These are phyloP conservation scores for Lunasporangiospora selenospora DNA, from an alignment of 192 early-diverging fungal species.

Conservation along the genomic window DNA sequence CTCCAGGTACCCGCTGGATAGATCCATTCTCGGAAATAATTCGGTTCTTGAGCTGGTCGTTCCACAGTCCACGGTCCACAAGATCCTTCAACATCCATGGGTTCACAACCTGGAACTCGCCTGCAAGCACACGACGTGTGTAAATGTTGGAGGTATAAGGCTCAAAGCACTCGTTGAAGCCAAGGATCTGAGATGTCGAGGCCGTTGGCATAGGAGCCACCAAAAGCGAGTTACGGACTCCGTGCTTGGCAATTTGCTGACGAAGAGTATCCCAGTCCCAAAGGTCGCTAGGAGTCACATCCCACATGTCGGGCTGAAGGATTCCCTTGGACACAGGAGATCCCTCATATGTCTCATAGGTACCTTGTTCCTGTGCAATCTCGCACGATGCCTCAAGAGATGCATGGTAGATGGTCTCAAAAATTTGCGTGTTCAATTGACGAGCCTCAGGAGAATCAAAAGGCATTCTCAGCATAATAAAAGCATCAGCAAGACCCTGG, in stretches of 20 bases:
- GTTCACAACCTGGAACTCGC: conserved; percentile 99
- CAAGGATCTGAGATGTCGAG: conserved; percentile 95
- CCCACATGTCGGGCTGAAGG: conserved; percentile 97
- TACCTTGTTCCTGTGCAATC: conserved; percentile 78
- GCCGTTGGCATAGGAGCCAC: conserved; percentile 99
- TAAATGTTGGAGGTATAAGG: conserved; percentile 95
- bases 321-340: conserved; percentile 89
- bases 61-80: conserved; percentile 92
- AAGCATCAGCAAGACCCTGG: conserved; percentile 97
- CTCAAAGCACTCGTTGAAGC: conserved; percentile 98
- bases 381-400: conserved; percentile 93
- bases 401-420: conserved; percentile 97
- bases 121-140: conserved; percentile 93
- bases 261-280: conserved; percentile 94
- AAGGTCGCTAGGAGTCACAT: conserved; percentile 74
- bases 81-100: conserved; percentile 95
- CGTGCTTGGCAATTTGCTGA: conserved; percentile 76
- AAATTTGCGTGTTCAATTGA: conserved; percentile 86
- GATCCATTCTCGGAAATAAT: conserved; percentile 94
- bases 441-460: conserved; percentile 90
- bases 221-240: conserved; percentile 93
- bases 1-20: conserved; percentile 75
- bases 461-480: conserved; percentile 93
- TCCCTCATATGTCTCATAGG: conserved; percentile 90
- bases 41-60: conserved; percentile 91